These are phyloP conservation scores for Xylaria sp. DNA, from an alignment of 2,329 filamentous ascomycete genomes.

Conservation along the genomic window DNA sequence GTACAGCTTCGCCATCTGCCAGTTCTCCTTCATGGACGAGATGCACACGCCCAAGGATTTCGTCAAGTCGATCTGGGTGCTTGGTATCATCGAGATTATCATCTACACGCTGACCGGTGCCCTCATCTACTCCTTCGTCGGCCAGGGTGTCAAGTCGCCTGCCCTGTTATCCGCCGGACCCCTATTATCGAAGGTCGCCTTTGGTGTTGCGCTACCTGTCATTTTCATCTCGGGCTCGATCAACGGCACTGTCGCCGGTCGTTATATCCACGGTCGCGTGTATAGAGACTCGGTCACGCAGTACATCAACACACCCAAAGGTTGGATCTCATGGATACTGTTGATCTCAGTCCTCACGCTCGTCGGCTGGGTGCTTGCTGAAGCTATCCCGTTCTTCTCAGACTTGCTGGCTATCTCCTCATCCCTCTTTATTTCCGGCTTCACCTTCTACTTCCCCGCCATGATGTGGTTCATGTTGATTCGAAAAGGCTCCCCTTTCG, in stretches of 20 bases:
- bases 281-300: constrained; percentile 48
- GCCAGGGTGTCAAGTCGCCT: constrained; percentile 66
- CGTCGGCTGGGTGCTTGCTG: constrained; percentile 76
- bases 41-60: constrained; percentile 55
- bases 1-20: constrained; percentile 59
- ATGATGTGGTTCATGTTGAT: constrained; percentile 52
- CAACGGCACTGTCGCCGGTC: constrained; percentile 66
- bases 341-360: constrained; percentile 70
- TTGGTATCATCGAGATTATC: constrained; percentile 64
- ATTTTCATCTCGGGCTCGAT: constrained; percentile 74
- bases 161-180: constrained; percentile 68
- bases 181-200: constrained; percentile 68
- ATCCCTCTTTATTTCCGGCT: constrained; percentile 63
- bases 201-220: constrained; percentile 70
- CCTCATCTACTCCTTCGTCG: constrained; percentile 72
- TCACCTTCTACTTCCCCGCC: constrained; percentile 53
- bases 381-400: constrained; percentile 78
- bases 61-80: constrained; percentile 58
- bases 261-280: constrained; percentile 51
- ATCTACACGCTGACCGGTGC: constrained; percentile 71
- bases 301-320: constrained; percentile 51
- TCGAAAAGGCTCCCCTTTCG: constrained; percentile 46
- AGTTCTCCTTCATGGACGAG: constrained; percentile 54
- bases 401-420: constrained; percentile 69
- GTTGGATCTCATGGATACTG: constrained; percentile 62